Conservation (phyloP, 1,284 basidiomycete genomes). For the Earliella scabrosa region DNA sequence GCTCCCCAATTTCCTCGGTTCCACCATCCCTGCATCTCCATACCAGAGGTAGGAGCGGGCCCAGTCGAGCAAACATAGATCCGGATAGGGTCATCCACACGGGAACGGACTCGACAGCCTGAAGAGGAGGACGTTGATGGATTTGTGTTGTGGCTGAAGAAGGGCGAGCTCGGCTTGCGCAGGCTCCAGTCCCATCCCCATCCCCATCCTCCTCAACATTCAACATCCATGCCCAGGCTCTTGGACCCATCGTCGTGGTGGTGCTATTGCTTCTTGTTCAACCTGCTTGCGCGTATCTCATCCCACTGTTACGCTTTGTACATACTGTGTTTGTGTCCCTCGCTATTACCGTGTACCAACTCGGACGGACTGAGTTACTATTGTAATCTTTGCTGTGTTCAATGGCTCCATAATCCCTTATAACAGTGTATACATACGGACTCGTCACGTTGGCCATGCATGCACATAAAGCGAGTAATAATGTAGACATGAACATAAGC, state of each 20-base stretch:
- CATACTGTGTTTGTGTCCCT: too few relatives aligned
- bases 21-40: neutral
- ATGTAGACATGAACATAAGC: neutral
- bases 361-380: too few relatives aligned
- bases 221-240: too few relatives aligned
- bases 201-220: too few relatives aligned
- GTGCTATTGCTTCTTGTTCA: too few relatives aligned
- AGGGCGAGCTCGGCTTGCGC: slow-evolving; percentile 37
- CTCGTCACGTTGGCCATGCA: neutral
- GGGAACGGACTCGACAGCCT: slow-evolving; percentile 39
- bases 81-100: slow-evolving; percentile 41
- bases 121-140: slow-evolving; percentile 41
- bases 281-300: too few relatives aligned
- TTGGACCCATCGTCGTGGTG: too few relatives aligned
- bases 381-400: too few relatives aligned
- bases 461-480: neutral
- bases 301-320: too few relatives aligned
- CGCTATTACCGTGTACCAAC: too few relatives aligned
- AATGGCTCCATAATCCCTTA: too few relatives aligned
- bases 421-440: too few relatives aligned
- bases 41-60: slow-evolving; percentile 2
- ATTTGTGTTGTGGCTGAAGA: slow-evolving; percentile 33
- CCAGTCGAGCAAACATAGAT: slow-evolving; percentile 30
- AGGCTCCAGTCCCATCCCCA: neutral
- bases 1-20: neutral